Base-by-base conservation (phyloP, 2,329 filamentous ascomycete genomes). In the Shiraia bambusicola region DNA sequence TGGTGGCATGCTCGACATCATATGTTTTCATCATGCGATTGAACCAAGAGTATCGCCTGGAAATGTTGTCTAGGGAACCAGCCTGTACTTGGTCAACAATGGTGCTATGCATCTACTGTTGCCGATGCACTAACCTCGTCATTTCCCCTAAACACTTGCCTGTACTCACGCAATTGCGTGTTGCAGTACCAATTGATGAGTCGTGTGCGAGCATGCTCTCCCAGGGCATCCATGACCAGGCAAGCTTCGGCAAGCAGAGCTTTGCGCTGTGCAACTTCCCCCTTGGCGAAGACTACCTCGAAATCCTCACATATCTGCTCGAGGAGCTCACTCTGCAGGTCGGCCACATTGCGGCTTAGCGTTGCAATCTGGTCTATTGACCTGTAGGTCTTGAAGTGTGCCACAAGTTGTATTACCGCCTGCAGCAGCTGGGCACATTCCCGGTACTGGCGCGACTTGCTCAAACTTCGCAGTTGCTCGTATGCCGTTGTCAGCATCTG, bases 401-500 rank as follows among this genome's bases (percentile, higher is more conserved):
- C 88, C 87, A 97, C 96, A 32, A 98, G 83, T 78, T 98, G 93
- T 44, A 98, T 81, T 24, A 98, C 93, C 8, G 93, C 93, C 72
- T 95, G 89, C 42, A 98, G 76, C 45, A 98, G 77, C 59, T 94
- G 90, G 12, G 92, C 91, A 65, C 93, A 97, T 67, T 98, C 93
- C 51, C 88, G 79, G 68, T 98, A 98, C 69, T 98, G 93, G 42
- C 92, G 79, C 26, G 87, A 86, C 69, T 87, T 87, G 53, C 88
- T 86, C 54, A 96, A 76, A 2, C 83, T 87, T 44, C 87, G 81
- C 43, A 98, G 77, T 72, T 98, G 93, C 66, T 97, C 93, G 71
- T 97, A 98, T n/a, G 93, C 93, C 3, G 93, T 97, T 4, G 93
- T 97, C 65, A 98, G 75, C 93, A 98, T 98, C 76, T 98, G 93